Evolutionary conservation across 805 yeast genomes (phyloP), one percentile per base, ranked within the genome.

Genomic region (Kodamaea leandrae): DNA sequence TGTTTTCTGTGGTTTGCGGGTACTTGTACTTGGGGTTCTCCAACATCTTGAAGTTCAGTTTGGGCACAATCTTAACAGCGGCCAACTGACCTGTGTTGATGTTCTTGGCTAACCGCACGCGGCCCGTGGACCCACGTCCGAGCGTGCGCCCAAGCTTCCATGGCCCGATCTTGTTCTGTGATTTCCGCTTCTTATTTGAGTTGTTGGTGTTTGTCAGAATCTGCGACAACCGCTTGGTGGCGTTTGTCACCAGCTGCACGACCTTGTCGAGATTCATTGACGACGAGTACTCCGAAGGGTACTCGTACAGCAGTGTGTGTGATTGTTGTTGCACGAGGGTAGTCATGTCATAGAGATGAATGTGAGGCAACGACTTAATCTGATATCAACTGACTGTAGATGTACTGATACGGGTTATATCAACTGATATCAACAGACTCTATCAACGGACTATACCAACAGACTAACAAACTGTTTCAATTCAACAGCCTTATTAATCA

Each of bases 61-160:
- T 93, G 21, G 98, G 95, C 9, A 93, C 96, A 48, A 93, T 89
- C 63, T 93, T 93, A 38, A 93, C 96, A 1, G 99, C 99, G 3
- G 99, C 98, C 43, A 88, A 76, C 63, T 88, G 83, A 36, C 93
- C 93, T 1, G 93, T 83, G 40, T 77, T 76, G 32, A 81, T 76
- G 60, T 93, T 95, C 51, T 88, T 83, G 12, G 99, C 98, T 42
- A 93, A 72, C 45, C 96, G 72, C 13, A 93, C 99, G 47, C 97
- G 77, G 17, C 99, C 98, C 1, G 96, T 87, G 10, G 96, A 85
- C n/a, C 99, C 99, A 44, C 95, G 76, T 17, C 99, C 99, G 38
- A 93, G 69, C 2, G 99, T 93, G 50, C 91, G 77, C 20, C 98
- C 98, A 26, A 93, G 70, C 58, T 88, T 86, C 99, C 99, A 93